Conservation (phyloP, 345 rosid genomes). For the Rubroshorea leprosula region DNA sequence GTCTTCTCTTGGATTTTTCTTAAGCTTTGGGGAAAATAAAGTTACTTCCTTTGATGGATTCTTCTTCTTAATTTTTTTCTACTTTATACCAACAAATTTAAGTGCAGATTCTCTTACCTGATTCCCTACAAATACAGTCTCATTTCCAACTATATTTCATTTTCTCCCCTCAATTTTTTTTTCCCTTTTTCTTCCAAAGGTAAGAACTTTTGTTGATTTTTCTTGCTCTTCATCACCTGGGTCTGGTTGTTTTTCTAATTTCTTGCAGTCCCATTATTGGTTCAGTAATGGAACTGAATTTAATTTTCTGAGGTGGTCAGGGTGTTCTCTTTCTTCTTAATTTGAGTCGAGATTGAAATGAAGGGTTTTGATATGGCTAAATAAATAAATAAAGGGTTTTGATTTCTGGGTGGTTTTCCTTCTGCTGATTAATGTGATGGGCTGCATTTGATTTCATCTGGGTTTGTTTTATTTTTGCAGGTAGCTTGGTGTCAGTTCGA, state of each 20-base stretch:
- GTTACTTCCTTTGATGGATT: no score
- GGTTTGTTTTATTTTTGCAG: conserved; percentile 21
- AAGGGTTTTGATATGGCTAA: no score
- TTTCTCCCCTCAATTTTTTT: neutral
- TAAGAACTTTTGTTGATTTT: neutral
- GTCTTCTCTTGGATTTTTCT: no score
- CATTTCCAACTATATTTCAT: neutral
- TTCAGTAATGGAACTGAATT: neutral
- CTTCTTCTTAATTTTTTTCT: neutral
- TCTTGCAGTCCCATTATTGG: neutral
- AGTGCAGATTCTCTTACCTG: conserved; percentile 29
- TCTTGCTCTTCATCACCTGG: neutral
- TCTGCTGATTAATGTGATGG: conserved; percentile 4
- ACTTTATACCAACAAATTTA: conserved; percentile 4
- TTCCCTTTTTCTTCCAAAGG: neutral
- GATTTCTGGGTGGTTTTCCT: conserved; percentile 1
- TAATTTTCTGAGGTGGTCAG: neutral
- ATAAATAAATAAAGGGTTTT: conserved; percentile 20
- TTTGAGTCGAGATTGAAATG: conserved; percentile 3
- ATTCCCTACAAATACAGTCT: conserved; percentile 14
- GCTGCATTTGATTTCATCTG: conserved; percentile 23
- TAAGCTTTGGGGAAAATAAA: no score
- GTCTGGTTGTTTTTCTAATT: neutral
- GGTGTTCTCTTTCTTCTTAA: neutral
- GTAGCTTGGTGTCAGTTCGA: no score